phyloP scores from a whole-genome alignment of 768 basidiomycete species.

The Amanita subjunquillea region DNA sequence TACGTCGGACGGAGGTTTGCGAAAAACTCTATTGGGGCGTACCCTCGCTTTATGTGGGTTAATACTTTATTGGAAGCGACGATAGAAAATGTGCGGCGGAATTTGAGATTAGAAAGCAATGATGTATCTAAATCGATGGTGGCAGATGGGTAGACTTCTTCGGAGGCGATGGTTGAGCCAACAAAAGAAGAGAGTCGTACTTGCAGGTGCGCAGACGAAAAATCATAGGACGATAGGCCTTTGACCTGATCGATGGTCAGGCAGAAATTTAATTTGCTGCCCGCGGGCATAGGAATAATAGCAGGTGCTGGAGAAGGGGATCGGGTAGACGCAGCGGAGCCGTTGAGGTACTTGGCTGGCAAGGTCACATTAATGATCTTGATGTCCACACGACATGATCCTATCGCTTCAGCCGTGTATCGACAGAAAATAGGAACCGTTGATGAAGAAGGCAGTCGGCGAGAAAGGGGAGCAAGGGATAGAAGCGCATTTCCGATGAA shows the following conservation, averaged over 20 bases:
- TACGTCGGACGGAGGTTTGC: slow-evolving; percentile 75
- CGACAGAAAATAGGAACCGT: slow-evolving; percentile 85
- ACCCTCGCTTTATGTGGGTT: slow-evolving; percentile 60
- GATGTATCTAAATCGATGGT: slow-evolving; percentile 64
- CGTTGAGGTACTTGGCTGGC: slow-evolving; percentile 46
- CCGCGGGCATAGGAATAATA: slow-evolving; percentile 36
- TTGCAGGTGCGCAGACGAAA: slow-evolving; percentile 79
- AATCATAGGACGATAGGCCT: slow-evolving; percentile 86
- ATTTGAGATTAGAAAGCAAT: slow-evolving; percentile 70
- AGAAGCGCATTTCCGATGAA: slow-evolving; percentile 86
- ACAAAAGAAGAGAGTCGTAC: slow-evolving; percentile 81
- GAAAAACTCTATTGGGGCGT: slow-evolving; percentile 87
- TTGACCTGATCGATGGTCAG: slow-evolving; percentile 81
- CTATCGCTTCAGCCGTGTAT: slow-evolving; percentile 92
- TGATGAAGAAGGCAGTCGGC: slow-evolving; percentile 64
- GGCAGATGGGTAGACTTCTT: slow-evolving; percentile 76
- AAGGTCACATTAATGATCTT: slow-evolving; percentile 66
- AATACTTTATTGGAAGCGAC: slow-evolving; percentile 66
- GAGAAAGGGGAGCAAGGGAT: slow-evolving; percentile 72
- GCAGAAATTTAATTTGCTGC: slow-evolving; percentile 78
- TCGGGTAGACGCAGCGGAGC: slow-evolving; percentile 59
- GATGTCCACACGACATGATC: slow-evolving; percentile 83
- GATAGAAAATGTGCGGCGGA: slow-evolving; percentile 76
- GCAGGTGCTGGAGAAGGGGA: slow-evolving; percentile 66
- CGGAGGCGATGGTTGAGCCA: slow-evolving; percentile 54